Evolutionary conservation across 306 rosid genomes (phyloP), one percentile per base, ranked within the genome.

Genomic region (Mimosa pudica): DNA sequence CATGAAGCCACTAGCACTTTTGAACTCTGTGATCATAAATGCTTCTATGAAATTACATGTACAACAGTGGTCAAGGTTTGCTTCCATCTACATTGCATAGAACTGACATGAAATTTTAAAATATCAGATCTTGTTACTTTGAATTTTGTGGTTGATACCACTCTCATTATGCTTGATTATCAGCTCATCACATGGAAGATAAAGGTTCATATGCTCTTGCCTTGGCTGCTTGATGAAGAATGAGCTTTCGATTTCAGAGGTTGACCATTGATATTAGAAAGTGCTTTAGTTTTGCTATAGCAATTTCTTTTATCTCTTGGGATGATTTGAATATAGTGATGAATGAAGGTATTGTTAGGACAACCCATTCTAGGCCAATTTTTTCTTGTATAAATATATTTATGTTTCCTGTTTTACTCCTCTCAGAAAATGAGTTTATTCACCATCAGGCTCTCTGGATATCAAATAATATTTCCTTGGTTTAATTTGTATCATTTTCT

Each of bases 21-120:
- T 72, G 79, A 82, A 42, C 10, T 35, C 16, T 73, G 81, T 80
- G 80, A 78, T 84, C 83, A 81, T 36, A 79, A 75, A 60, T 65
- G 86, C 20, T 70, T 77, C 30, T 93, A 87, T 78, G 86, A 84
- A 81, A 83, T 89, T 79, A 84, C 89, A 3, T 81, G 85, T 77
- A 73, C 88, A 13, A 86, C 87, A 60, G 76, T 77, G 73, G 57
- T 77, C 82, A 88, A 38, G 87, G 77, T 42, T 87, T 87, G 86
- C 87, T 75, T 80, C 76, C 75, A 75, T 73, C 80, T 65, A 10
- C 80, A 69, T 76, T 61, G 54, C 13, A 48, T 79, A 73, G 83
- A 75, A 83, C 86, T 70, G 82, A 4, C 71, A 81, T 76, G 81
- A 73, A 80, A 57, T 62, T 71, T 7, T 76, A 45, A 78, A 71